Evolutionary conservation across 23 red algal genomes (phyloP).

Genomic region (Agarophyton chilense): DNA sequence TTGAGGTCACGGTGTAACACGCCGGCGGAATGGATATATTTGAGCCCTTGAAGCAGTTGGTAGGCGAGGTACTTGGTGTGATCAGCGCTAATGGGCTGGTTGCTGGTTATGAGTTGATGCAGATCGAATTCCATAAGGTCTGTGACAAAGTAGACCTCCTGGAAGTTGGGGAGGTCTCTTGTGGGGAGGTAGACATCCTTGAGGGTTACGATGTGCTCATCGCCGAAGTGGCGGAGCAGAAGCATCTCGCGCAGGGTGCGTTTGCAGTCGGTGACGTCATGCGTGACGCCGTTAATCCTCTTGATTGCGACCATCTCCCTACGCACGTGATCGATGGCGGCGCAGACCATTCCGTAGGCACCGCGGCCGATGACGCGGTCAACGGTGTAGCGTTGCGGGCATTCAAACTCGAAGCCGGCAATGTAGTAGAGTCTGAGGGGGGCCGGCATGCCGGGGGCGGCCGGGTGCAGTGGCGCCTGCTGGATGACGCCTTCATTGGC

Average conservation of each 20-base stretch:
- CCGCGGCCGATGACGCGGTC: slow-evolving; percentile 87
- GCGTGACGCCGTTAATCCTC: slow-evolving; percentile 85
- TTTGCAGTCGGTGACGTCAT: slow-evolving; percentile 80
- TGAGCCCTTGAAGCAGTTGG: slow-evolving; percentile 90
- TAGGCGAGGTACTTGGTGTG: slow-evolving; percentile 96
- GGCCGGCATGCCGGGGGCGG: background rate
- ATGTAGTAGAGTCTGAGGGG: slow-evolving; percentile 2
- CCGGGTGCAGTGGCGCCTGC: background rate
- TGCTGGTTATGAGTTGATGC: slow-evolving; percentile 94
- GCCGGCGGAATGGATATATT: slow-evolving; percentile 93
- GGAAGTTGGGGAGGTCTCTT: slow-evolving; percentile 44
- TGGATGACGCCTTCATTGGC: background rate
- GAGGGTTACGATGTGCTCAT: slow-evolving; percentile 92
- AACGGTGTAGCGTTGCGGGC: slow-evolving; percentile 81
- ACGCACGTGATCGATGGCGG: slow-evolving; percentile 32
- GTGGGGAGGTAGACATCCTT: slow-evolving; percentile 88
- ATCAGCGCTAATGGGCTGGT: slow-evolving; percentile 80
- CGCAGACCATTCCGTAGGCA: slow-evolving; percentile 96
- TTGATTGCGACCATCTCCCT: slow-evolving; percentile 88
- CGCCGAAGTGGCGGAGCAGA: slow-evolving; percentile 84
- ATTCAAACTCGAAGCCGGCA: slow-evolving; percentile 64
- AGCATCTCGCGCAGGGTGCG: slow-evolving; percentile 92
- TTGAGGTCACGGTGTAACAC: slow-evolving; percentile 98
- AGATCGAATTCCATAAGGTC: slow-evolving; percentile 96
- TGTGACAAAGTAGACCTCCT: slow-evolving; percentile 95